Percentiles rank a stretch among this genome's conserved stretches.
Conservation (phyloP, 2,329 filamentous ascomycete genomes). For the Ophiocordyceps camponoti-saundersi region DNA sequence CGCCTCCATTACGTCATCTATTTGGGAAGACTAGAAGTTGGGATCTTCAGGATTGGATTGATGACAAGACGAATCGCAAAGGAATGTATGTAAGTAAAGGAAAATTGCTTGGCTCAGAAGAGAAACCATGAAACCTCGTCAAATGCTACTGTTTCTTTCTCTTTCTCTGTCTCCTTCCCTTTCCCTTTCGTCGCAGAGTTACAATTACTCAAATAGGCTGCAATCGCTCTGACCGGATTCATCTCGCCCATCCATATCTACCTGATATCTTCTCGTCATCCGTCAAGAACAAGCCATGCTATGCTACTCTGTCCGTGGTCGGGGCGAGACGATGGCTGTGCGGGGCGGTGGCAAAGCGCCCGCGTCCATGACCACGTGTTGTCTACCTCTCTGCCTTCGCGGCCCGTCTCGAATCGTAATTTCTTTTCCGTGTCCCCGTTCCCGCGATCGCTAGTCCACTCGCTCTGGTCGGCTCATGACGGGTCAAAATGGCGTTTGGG, state of each 20-base stretch:
- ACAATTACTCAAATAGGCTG: background rate
- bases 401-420: background rate
- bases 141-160: no score
- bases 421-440: background rate
- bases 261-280: background rate
- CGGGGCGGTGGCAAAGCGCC: background rate
- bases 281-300: background rate
- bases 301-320: background rate
- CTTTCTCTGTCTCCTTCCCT: no score
- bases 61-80: no score
- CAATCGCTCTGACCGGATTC: background rate
- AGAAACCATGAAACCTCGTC: no score
- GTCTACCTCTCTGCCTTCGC: background rate
- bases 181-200: no score
- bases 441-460: background rate
- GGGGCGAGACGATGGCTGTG: background rate
- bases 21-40: background rate
- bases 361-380: background rate
- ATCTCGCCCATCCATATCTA: background rate
- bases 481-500: conserved; percentile 29
- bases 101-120: no score
- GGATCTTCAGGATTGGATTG: background rate
- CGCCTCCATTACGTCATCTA: background rate
- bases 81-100: no score
- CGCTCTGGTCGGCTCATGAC: background rate